These are phyloP conservation scores for Gynochthodes officinalis DNA, from an alignment of 257 asterid genomes.

Conservation along the genomic window DNA sequence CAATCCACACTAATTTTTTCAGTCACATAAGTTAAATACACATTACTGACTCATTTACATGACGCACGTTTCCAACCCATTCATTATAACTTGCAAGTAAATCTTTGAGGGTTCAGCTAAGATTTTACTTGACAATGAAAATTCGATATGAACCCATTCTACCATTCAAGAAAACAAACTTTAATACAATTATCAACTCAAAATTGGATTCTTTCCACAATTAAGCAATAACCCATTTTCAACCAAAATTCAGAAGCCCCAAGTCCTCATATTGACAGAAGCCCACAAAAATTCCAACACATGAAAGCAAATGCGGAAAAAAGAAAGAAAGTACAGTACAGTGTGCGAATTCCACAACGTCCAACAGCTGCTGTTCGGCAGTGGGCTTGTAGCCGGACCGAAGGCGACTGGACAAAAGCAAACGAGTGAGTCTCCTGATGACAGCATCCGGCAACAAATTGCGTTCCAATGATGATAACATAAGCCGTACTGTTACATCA, in stretches of 20 bases:
- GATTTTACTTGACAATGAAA: neutral
- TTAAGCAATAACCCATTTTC: neutral
- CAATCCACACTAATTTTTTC: neutral
- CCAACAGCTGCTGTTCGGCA: slow-evolving; percentile 52
- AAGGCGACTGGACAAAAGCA: slow-evolving; percentile 72
- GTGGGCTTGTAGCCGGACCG: slow-evolving; percentile 69
- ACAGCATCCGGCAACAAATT: slow-evolving; percentile 81
- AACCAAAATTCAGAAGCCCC: neutral
- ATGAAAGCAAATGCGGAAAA: neutral
- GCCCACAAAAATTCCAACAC: neutral
- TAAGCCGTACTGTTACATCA: slow-evolving; percentile 60
- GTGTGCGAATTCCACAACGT: slow-evolving; percentile 55
- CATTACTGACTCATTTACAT: neutral
- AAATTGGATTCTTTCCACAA: neutral
- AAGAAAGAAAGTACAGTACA: slow-evolving; percentile 26
- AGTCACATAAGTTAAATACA: neutral
- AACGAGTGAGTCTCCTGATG: slow-evolving; percentile 70
- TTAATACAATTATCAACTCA: neutral
- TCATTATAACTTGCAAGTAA: neutral
- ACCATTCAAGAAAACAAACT: neutral
- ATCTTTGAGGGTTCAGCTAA: neutral
- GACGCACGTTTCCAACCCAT: neutral
- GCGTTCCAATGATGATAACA: slow-evolving; percentile 73
- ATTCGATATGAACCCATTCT: neutral
- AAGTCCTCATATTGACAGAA: neutral